phyloP scores from a whole-genome alignment of 768 basidiomycete species.

The Suillus bovinus region DNA sequence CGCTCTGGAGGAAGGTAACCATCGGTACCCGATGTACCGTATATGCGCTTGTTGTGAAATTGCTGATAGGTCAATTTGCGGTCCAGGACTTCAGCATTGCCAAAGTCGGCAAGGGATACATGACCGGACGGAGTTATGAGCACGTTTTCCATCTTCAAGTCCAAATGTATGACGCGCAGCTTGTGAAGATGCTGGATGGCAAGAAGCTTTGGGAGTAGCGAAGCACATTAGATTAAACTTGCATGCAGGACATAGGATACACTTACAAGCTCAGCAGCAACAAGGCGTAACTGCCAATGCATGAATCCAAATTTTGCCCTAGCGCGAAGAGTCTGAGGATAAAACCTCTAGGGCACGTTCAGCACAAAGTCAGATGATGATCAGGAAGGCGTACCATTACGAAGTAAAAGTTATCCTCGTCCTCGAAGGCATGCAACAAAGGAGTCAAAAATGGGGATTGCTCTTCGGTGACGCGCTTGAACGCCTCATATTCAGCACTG shows the following conservation, averaged over 20 bases:
- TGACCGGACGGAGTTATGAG: slow-evolving; percentile 34
- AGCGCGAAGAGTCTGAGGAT: slow-evolving; percentile 13
- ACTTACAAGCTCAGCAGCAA: slow-evolving; percentile 19
- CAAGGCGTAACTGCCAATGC: slow-evolving; percentile 16
- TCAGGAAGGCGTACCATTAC: slow-evolving; percentile 13
- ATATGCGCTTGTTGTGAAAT: slow-evolving; percentile 6
- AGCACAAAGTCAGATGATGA: background rate
- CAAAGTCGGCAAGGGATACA: slow-evolving; percentile 17
- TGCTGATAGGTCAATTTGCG: slow-evolving; percentile 3
- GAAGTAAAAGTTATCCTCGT: slow-evolving; percentile 16
- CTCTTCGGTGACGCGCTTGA: slow-evolving; percentile 4
- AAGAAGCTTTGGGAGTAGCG: slow-evolving; percentile 7
- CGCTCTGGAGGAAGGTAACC: slow-evolving; percentile 49
- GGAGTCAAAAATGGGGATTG: slow-evolving; percentile 16
- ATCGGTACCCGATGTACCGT: slow-evolving; percentile 33
- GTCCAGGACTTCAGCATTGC: slow-evolving; percentile 17
- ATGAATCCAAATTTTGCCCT: slow-evolving; percentile 6
- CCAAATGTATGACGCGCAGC: slow-evolving; percentile 43
- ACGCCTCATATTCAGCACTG: slow-evolving; percentile 2
- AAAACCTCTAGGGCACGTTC: slow-evolving; percentile 11
- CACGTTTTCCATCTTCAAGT: slow-evolving; percentile 56
- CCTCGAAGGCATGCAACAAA: slow-evolving; percentile 14
- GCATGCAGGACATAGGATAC: background rate
- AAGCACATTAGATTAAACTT: background rate
- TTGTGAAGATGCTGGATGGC: slow-evolving; percentile 16